phyloP scores from a whole-genome alignment of 2,329 filamentous ascomycete species.

The Aureobasidium vineae region DNA sequence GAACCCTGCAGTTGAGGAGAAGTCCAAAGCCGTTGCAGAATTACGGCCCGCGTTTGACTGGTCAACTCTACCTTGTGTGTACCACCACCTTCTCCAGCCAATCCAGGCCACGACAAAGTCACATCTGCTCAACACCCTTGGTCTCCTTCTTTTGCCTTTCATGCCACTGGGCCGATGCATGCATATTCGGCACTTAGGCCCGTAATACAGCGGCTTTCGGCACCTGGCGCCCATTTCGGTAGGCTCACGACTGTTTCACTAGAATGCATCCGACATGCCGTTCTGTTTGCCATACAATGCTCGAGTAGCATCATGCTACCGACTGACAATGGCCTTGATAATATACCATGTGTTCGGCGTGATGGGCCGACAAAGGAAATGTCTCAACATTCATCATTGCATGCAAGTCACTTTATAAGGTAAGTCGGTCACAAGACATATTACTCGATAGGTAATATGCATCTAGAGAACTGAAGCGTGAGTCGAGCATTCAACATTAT shows the following conservation, averaged over 20 bases:
- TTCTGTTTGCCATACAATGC: neutral
- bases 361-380: neutral
- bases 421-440: constrained; percentile 3
- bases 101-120: constrained; percentile 10
- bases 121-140: constrained; percentile 2
- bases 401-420: neutral
- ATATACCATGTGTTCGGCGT: too few relatives aligned
- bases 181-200: constrained; percentile 11
- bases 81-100: constrained; percentile 4
- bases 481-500: constrained; percentile 10
- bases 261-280: neutral
- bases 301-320: neutral
- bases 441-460: neutral
- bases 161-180: neutral
- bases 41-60: constrained; percentile 10
- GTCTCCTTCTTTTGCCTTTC: neutral
- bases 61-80: constrained; percentile 1
- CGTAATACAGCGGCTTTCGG: neutral
- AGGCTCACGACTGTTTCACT: neutral
- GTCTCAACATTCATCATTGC: too few relatives aligned
- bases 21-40: constrained; percentile 18
- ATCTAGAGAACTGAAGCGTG: neutral
- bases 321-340: neutral
- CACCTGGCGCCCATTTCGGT: neutral
- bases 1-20: constrained; percentile 15